Percentiles rank a stretch among this genome's conserved stretches.
Evolutionary conservation across 2,329 filamentous ascomycete species (phyloP).

Genomic region (Pezicula rhizophila): DNA sequence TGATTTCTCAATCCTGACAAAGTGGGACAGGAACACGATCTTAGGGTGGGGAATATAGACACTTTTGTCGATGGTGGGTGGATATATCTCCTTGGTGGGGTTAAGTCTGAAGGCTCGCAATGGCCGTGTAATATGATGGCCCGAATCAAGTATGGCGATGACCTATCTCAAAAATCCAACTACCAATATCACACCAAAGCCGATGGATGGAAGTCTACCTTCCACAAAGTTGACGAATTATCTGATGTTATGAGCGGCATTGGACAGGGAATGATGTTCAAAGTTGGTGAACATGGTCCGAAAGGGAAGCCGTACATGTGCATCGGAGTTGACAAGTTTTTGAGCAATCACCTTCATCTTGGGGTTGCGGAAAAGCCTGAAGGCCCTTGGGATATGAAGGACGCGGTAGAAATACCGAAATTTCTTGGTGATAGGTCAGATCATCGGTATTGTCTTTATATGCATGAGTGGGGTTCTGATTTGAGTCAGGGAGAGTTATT

Average conservation of each 20-base stretch:
- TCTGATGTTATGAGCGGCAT: not conserved
- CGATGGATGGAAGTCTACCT: not conserved
- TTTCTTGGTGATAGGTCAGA: not conserved
- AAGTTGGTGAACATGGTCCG: not conserved
- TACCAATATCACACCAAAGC: slow-evolving; percentile 1
- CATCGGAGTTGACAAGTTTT: slow-evolving; percentile 1
- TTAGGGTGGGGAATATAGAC: slow-evolving; percentile 1
- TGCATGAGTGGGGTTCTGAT: slow-evolving; percentile 1
- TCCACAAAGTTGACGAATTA: not conserved
- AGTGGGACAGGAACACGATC: not conserved
- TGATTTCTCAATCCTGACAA: not conserved
- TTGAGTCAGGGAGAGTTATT: slow-evolving; percentile 1
- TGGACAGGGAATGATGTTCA: slow-evolving; percentile 4
- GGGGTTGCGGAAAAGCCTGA: slow-evolving; percentile 1
- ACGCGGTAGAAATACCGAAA: not conserved
- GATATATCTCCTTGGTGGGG: slow-evolving; percentile 1
- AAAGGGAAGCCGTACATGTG: slow-evolving; percentile 1
- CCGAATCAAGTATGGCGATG: slow-evolving; percentile 2
- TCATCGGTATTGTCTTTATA: not conserved
- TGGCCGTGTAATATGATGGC: slow-evolving; percentile 1
- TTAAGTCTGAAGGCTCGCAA: not conserved
- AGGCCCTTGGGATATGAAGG: not conserved
- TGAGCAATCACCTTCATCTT: not conserved
- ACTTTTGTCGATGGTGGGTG: slow-evolving; percentile 4
- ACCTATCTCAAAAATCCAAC: not conserved